A percentile compares a stretch with the other conserved stretches of the same genome.
Evolutionary conservation across 495 filamentous ascomycete species (phyloP).

Genomic region (Entonaema liquescens): DNA sequence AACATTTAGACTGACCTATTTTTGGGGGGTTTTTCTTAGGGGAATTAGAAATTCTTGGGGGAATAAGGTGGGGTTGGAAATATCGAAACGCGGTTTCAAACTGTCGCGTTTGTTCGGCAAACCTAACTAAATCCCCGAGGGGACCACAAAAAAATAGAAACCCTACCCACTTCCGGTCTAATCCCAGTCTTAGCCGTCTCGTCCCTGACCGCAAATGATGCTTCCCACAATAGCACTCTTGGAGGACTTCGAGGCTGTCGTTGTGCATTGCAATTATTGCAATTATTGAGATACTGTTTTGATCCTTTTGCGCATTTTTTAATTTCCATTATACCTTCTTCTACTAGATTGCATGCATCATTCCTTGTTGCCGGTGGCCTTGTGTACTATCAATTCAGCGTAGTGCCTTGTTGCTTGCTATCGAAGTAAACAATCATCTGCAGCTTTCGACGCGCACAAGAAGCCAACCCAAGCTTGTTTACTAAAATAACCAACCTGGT

Average conservation of each 20-base stretch:
- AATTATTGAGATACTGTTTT: slow-evolving; percentile 16
- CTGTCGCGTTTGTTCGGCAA: slow-evolving; percentile 28
- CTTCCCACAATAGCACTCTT: slow-evolving; percentile 22
- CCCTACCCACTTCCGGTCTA: slow-evolving; percentile 31
- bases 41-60: neutral
- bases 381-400: slow-evolving; percentile 13
- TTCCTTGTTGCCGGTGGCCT: slow-evolving; percentile 3
- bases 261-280: slow-evolving; percentile 18
- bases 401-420: slow-evolving; percentile 11
- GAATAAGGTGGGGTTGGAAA: slow-evolving; percentile 12
- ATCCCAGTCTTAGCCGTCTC: slow-evolving; percentile 27
- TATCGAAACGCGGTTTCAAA: slow-evolving; percentile 33
- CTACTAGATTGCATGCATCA: slow-evolving; percentile 17
- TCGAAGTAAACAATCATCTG: slow-evolving; percentile 37
- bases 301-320: slow-evolving; percentile 23
- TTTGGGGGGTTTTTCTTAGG: neutral
- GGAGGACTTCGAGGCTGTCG: slow-evolving; percentile 20
- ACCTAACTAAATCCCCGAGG: slow-evolving; percentile 27
- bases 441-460: slow-evolving; percentile 38
- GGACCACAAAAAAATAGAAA: slow-evolving; percentile 31
- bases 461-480: slow-evolving; percentile 18
- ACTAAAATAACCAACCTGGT: neutral
- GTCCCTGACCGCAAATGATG: slow-evolving; percentile 39
- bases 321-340: slow-evolving; percentile 6
- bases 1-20: neutral